These are phyloP conservation scores for Nitzschia sp. DNA, from an alignment of 108 stramenopile species.

Conservation along the genomic window DNA sequence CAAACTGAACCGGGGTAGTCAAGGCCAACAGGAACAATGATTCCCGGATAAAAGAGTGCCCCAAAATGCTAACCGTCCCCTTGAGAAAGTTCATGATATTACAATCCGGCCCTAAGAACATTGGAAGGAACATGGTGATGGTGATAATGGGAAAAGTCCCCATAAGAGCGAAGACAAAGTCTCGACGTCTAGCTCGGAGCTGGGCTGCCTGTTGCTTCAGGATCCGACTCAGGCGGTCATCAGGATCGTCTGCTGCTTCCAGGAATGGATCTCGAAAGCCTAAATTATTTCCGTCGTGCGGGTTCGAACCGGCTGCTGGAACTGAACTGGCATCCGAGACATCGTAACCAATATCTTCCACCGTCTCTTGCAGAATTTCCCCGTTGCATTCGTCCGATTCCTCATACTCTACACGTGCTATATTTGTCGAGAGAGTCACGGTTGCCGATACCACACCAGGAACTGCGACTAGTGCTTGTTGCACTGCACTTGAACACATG, in stretches of 20 bases:
- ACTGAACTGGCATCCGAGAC: constrained; percentile 24
- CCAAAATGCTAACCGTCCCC: constrained; percentile 16
- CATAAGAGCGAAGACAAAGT: constrained; percentile 39
- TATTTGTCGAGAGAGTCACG: constrained; percentile 39
- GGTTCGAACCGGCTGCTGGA: background rate
- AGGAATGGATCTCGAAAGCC: background rate
- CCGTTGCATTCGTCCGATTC: constrained; percentile 12
- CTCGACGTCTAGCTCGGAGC: constrained; percentile 22
- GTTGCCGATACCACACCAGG: constrained; percentile 29
- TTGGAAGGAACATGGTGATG: constrained; percentile 53
- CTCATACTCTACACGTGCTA: constrained; percentile 28
- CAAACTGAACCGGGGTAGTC: constrained; percentile 88
- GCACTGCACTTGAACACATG: constrained; percentile 29
- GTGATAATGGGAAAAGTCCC: constrained; percentile 47
- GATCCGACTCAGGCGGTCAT: constrained; percentile 43
- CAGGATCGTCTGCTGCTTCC: constrained; percentile 3
- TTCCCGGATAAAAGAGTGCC: constrained; percentile 28
- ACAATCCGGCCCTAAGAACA: constrained; percentile 12
- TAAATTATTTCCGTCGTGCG: too few species aligned
- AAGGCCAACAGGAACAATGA: constrained; percentile 54
- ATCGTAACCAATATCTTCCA: constrained; percentile 50
- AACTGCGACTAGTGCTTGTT: constrained; percentile 19
- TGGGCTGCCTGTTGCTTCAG: constrained; percentile 38
- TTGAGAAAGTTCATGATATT: constrained; percentile 16
- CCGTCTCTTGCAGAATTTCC: constrained; percentile 30